Percentiles rank a stretch among this genome's conserved stretches.
Evolutionary conservation across 1,284 basidiomycete genomes (phyloP).

Genomic region (Tausonia pullulans): DNA sequence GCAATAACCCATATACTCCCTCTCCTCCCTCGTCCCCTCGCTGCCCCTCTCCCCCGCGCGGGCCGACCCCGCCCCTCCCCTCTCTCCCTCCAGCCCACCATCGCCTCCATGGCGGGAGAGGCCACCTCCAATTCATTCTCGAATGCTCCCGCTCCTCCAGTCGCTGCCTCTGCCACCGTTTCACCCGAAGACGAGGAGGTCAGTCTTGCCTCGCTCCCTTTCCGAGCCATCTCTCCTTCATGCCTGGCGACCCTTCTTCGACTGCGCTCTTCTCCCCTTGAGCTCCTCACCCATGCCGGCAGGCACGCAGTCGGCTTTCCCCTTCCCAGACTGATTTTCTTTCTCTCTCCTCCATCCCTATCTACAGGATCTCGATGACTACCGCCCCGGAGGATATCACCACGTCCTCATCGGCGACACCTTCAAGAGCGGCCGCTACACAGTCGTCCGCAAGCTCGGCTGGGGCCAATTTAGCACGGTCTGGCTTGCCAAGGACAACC

Average conservation of each 20-base stretch:
- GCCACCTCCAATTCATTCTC: too few relatives aligned
- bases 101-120: not conserved
- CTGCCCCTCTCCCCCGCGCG: not conserved
- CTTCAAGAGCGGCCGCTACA: constrained; percentile 78
- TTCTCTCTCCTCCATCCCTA: not conserved
- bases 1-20: not conserved
- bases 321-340: not conserved
- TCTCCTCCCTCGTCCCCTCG: not conserved
- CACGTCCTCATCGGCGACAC: constrained; percentile 89
- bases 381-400: constrained; percentile 85
- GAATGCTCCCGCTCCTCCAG: not conserved
- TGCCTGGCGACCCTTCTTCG: not conserved
- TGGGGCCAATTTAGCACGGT: constrained; percentile 97
- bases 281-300: too few relatives aligned
- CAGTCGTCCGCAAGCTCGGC: constrained; percentile 88
- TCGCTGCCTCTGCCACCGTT: not conserved
- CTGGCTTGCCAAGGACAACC: constrained; percentile 77
- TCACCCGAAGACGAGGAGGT: constrained; percentile 32
- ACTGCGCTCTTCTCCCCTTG: too few relatives aligned
- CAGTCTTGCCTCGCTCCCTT: not conserved
- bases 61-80: not conserved
- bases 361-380: constrained; percentile 43
- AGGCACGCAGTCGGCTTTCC: too few relatives aligned
- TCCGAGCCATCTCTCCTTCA: not conserved
- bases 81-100: not conserved